Percentiles rank a stretch among this genome's conserved stretches.
Conservation (phyloP, 2,329 filamentous ascomycete species). For the Ophiostoma sp. region DNA sequence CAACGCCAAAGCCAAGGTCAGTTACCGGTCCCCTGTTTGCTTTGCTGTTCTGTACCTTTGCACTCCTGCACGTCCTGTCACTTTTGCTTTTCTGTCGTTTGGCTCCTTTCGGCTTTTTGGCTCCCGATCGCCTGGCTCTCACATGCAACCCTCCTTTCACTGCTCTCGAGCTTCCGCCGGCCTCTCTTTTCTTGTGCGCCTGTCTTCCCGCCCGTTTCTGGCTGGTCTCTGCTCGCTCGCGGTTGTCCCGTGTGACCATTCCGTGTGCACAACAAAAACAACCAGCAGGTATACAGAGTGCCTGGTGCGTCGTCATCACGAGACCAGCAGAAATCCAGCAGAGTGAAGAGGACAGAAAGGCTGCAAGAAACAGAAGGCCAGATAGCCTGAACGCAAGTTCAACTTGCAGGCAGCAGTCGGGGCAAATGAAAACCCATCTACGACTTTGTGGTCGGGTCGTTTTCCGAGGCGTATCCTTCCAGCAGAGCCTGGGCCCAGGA, state of each 20-base stretch:
- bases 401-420: conserved; percentile 13
- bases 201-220: not conserved
- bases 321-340: conserved; percentile 9
- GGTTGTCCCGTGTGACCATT: conserved; percentile 21
- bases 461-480: not conserved
- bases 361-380: not conserved
- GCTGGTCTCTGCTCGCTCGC: not conserved
- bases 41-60: not conserved
- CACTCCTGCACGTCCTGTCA: not conserved
- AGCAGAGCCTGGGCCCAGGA: not conserved
- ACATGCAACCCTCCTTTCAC: not conserved
- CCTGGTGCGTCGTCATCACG: conserved; percentile 22
- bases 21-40: conserved; percentile 4
- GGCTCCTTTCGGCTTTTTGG: too few species aligned
- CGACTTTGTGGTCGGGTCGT: not conserved
- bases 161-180: not conserved
- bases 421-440: not conserved
- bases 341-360: not conserved
- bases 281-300: not conserved
- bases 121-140: not conserved
- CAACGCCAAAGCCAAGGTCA: conserved; percentile 17
- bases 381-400: not conserved
- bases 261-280: conserved; percentile 11
- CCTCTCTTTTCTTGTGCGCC: not conserved
- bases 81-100: not conserved